Evolutionary conservation across 139 green algal genomes (phyloP).

Genomic region (Picochlorum sp.): DNA sequence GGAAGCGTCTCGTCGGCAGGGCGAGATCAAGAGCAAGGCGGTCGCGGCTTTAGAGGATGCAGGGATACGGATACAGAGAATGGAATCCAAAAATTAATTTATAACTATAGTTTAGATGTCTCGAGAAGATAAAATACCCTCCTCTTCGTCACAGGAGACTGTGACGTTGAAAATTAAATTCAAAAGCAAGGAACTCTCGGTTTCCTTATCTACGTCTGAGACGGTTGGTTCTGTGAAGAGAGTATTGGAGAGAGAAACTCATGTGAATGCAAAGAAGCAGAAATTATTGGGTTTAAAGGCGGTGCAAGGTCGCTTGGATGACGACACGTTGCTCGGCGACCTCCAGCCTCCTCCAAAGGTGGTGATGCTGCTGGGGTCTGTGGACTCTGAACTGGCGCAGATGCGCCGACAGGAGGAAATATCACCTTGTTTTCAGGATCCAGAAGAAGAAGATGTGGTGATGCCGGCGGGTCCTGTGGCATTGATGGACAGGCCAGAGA

Average conservation of each 20-base stretch:
- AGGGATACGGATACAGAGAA: too few species aligned
- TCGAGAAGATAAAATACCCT: too few species aligned
- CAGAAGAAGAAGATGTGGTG: constrained; percentile 67
- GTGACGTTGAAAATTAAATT: too few species aligned
- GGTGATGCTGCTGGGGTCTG: constrained; percentile 76
- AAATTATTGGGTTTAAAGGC: constrained; percentile 78
- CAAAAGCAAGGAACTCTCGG: constrained; percentile 9
- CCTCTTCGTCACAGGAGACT: too few species aligned
- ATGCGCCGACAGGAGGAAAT: constrained; percentile 38
- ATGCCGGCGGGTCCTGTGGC: constrained; percentile 29
- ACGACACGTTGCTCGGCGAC: constrained; percentile 38
- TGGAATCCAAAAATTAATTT: too few species aligned
- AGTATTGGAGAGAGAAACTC: constrained; percentile 45
- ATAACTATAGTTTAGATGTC: too few species aligned
- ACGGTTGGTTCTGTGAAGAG: constrained; percentile 51
- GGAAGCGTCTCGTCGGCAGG: too few species aligned
- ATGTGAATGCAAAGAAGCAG: constrained; percentile 49
- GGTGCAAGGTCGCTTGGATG: constrained; percentile 39
- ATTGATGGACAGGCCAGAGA: constrained; percentile 22
- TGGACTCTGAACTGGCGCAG: constrained; percentile 47
- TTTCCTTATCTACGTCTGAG: constrained; percentile 17
- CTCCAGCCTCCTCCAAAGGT: constrained; percentile 59
- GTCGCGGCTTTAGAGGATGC: too few species aligned
- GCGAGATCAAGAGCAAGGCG: too few species aligned
- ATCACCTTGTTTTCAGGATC: constrained; percentile 62